These are phyloP conservation scores for Maudiozyma pseudohumilis DNA, from an alignment of 805 yeast genomes.

Conservation along the genomic window DNA sequence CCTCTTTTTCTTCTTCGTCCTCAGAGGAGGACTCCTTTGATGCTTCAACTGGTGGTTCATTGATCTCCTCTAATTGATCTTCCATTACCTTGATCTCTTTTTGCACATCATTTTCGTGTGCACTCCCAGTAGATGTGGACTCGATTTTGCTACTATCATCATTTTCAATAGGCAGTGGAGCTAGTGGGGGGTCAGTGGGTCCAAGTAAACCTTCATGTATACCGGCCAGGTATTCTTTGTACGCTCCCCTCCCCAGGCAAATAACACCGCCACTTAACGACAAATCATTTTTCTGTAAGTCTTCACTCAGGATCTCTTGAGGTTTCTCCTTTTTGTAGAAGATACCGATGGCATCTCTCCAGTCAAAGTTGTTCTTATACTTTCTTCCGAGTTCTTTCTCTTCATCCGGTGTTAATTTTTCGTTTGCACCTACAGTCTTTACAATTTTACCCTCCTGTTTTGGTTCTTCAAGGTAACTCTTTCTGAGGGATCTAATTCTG, in stretches of 20 bases:
- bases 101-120: not conserved
- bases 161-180: slow-evolving; percentile 9
- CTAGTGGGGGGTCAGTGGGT: slow-evolving; percentile 55
- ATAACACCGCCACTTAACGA: slow-evolving; percentile 70
- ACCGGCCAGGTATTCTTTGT: slow-evolving; percentile 83
- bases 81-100: slow-evolving; percentile 3
- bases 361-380: slow-evolving; percentile 28
- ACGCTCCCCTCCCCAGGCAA: slow-evolving; percentile 92
- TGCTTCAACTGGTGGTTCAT: not conserved
- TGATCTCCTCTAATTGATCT: slow-evolving; percentile 1
- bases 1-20: slow-evolving; percentile 8
- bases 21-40: not conserved
- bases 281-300: slow-evolving; percentile 37
- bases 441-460: slow-evolving; percentile 12
- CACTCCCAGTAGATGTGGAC: slow-evolving; percentile 8
- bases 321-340: slow-evolving; percentile 32
- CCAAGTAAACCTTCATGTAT: slow-evolving; percentile 92
- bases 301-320: slow-evolving; percentile 32
- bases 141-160: slow-evolving; percentile 5
- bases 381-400: slow-evolving; percentile 12
- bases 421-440: too few species aligned
- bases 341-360: slow-evolving; percentile 48
- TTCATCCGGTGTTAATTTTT: slow-evolving; percentile 7
- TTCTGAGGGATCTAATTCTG: slow-evolving; percentile 61
- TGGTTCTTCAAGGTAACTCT: slow-evolving; percentile 16